A percentile compares a stretch with the other conserved stretches of the same genome.
Evolutionary conservation across 1,284 basidiomycete species (phyloP).

Genomic region (Schizophyllum commune): DNA sequence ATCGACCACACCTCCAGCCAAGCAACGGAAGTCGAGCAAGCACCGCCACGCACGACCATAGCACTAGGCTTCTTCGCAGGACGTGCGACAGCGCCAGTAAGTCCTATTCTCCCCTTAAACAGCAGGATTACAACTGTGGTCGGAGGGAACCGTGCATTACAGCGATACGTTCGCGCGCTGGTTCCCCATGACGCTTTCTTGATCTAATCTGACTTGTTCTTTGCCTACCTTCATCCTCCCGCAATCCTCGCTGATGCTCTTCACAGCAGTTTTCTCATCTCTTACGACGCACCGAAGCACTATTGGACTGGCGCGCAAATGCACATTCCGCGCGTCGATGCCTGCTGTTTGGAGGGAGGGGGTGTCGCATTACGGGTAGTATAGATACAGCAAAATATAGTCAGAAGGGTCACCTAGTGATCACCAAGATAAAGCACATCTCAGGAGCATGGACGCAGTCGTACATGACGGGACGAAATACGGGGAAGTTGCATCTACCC

Average conservation of each 20-base stretch:
- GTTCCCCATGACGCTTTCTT: constrained; percentile 59
- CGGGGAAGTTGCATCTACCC: constrained; percentile 21
- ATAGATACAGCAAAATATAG: constrained; percentile 3
- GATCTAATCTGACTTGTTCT: constrained; percentile 76
- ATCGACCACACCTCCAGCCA: not conserved
- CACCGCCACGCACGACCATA: not conserved
- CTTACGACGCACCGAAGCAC: too few species aligned
- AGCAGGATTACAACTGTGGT: constrained; percentile 68
- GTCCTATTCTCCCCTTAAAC: constrained; percentile 6
- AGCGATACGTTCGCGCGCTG: constrained; percentile 14
- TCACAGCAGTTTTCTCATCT: not conserved
- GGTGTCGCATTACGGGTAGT: not conserved
- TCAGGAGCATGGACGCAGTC: not conserved
- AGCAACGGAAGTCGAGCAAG: constrained; percentile 1
- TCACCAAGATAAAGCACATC: not conserved
- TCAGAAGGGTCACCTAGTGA: not conserved
- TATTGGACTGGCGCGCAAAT: too few species aligned
- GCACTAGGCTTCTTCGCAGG: not conserved
- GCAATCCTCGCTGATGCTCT: not conserved
- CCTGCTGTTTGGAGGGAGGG: not conserved
- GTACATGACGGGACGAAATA: not conserved
- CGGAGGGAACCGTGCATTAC: constrained; percentile 49
- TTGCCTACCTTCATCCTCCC: not conserved
- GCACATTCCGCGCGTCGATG: too few species aligned
- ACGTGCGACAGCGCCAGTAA: constrained; percentile 6